These are phyloP conservation scores for Takashimella koratensis DNA, from an alignment of 1,284 basidiomycete species.

Conservation along the genomic window DNA sequence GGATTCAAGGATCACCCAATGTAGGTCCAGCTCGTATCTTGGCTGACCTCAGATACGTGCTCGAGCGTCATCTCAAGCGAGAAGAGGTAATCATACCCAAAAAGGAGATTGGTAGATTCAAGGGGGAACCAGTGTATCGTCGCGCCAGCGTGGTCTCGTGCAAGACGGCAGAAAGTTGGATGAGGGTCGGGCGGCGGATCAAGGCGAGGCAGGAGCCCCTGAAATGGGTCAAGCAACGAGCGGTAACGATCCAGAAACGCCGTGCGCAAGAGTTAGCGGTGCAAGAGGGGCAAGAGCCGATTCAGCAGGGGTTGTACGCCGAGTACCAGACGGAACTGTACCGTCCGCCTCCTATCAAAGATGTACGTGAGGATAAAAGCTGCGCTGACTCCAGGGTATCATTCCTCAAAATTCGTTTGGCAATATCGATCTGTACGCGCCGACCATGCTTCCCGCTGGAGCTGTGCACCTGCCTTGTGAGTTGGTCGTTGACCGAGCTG, in stretches of 20 bases:
- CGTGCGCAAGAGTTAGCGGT: constrained; percentile 75
- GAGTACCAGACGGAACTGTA: constrained; percentile 81
- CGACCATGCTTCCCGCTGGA: constrained; percentile 88
- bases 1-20: constrained; percentile 97
- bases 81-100: constrained; percentile 84
- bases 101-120: constrained; percentile 82
- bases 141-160: constrained; percentile 75
- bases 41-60: constrained; percentile 63
- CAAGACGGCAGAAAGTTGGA: constrained; percentile 92
- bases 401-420: constrained; percentile 95
- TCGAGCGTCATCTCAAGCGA: constrained; percentile 82
- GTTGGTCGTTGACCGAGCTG: constrained; percentile 49
- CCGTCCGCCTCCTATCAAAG: constrained; percentile 69
- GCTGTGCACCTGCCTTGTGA: constrained; percentile 82
- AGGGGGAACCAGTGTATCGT: constrained; percentile 88
- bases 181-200: constrained; percentile 76
- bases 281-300: constrained; percentile 57
- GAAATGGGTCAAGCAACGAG: constrained; percentile 84
- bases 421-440: constrained; percentile 93
- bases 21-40: constrained; percentile 49
- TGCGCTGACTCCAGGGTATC: constrained; percentile 61
- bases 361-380: constrained; percentile 56
- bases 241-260: constrained; percentile 74
- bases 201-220: constrained; percentile 74
- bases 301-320: constrained; percentile 84